Evolutionary conservation across 2,329 filamentous ascomycete genomes (phyloP), one percentile per base, ranked within the genome.

Genomic region (Endoconidiophora polonica): DNA sequence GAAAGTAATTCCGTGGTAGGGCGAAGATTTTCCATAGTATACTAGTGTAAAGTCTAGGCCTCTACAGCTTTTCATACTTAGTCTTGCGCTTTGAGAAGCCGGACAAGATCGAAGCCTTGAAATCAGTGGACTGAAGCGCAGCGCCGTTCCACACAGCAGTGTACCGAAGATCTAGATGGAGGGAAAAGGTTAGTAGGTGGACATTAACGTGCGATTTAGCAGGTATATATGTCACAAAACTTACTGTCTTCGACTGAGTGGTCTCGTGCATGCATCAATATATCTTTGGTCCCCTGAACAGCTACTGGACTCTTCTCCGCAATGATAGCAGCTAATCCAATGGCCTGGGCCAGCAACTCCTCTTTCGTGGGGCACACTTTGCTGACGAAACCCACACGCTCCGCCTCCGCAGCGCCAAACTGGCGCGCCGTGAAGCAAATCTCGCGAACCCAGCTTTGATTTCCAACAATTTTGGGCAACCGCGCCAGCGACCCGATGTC

Each of bases 121-220:
- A 73, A 68, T 96, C 90, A 48, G 71, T 68, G 5, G 85, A 83
- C 68, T 95, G 88, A 58, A 94, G 61, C 59, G 84, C 83, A 2
- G 79, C 83, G 57, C 78, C 75, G 61, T 96, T 96, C 90, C 88
- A 95, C 1, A 91, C 73, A 9, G 77, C 73, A 3, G 88, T 94
- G 64, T 94, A 95, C 52, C 77, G 76, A 62, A 96, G 66, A 44
- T 79, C 78, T 81, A 55, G 18, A 50, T 12, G 7, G 7, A 10
- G 4, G 7, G 39, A 14, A 7, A 10, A 10, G 7, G 39, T 20
- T 39, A 46, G 20, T 43, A 36, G 20, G 33, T 41, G 44, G 50
- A 26, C 18, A 33, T 24, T 5, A 16, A 26, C 6, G 23, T 18
- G 16, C 14, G 38, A 2, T 16, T 14, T 9, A 16, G 37, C 12